Base-by-base conservation (phyloP, 345 rosid species). In the Bruguiera parviflora region DNA sequence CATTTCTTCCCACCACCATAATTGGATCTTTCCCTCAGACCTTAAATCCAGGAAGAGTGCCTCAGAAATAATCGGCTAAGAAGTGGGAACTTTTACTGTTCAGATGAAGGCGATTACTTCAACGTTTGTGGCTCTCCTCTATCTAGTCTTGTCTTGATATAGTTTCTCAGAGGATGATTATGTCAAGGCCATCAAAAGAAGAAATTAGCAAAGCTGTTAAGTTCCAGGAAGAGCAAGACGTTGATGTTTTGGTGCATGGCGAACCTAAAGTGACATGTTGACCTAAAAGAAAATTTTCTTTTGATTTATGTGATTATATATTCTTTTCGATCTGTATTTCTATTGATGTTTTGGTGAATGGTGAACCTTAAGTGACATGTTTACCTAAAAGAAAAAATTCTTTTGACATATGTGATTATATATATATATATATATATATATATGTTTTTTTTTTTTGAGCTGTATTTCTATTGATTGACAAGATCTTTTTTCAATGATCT, bases 11-110 rank as follows among this genome's bases (percentile, higher is more conserved):
- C 59, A 91, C 96, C 75, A 92, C 96, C 37, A 90, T 96, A 64
- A 90, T 90, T 75, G 96, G 96, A 58, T 92, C 98, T 66, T 91
- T 91, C 84, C 97, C 97, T 63, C 98, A 91, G 66, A 93, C 97
- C 8, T 35, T 80, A 56, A 92, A 91, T 63, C 96, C 89, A 68
- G 88, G 98, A 79, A 93, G 91, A 69, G 96, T 93, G 57, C 98
- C 96, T 73, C 97, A 97, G 75, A 97, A 91, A 72, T 93, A 88
- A 87, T 91, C 91, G 82, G 97, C 98, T 29, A 94, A 94, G 70
- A 94, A 94, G 97, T 85, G 75, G 78, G 91, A 46, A n/a, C 7
- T 43, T 6, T 61, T 61, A 18, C 16, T 32, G 2, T 31, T 10
- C 24, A 51, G 11, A 37, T 51, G 25, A 3, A 16, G 0, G 20